Percentiles rank a stretch among this genome's conserved stretches.
These are phyloP conservation scores for Dimocarpus longan DNA, from an alignment of 345 rosid species.

Conservation along the genomic window DNA sequence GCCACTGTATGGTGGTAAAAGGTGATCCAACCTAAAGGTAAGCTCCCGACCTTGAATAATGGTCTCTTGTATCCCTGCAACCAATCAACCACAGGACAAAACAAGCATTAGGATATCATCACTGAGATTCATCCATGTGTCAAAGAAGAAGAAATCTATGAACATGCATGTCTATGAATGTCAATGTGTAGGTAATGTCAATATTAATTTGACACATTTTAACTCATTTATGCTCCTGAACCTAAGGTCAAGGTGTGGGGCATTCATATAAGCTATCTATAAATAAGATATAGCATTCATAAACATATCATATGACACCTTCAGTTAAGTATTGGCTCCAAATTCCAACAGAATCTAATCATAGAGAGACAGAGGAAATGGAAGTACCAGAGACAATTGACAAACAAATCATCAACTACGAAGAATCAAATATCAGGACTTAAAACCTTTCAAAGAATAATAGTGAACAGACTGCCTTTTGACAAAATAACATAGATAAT, in stretches of 20 bases:
- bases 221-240: not conserved
- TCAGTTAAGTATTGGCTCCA: not conserved
- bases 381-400: not conserved
- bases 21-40: constrained; percentile 87
- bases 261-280: not conserved
- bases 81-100: constrained; percentile 19
- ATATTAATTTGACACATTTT: not conserved
- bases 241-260: not conserved
- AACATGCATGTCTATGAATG: not conserved
- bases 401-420: not conserved
- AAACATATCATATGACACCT: not conserved
- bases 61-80: constrained; percentile 64
- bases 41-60: constrained; percentile 76
- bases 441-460: not conserved
- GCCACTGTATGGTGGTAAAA: constrained; percentile 73
- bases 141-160: not conserved
- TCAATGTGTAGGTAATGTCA: not conserved
- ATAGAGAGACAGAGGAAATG: not conserved
- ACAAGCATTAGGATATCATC: constrained; percentile 9
- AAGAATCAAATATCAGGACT: not conserved
- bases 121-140: not conserved
- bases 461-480: not conserved
- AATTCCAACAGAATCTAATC: not conserved
- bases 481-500: not conserved
- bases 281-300: not conserved